Evolutionary conservation across 495 filamentous ascomycete genomes (phyloP).

Genomic region (Aspergillus biplanus): DNA sequence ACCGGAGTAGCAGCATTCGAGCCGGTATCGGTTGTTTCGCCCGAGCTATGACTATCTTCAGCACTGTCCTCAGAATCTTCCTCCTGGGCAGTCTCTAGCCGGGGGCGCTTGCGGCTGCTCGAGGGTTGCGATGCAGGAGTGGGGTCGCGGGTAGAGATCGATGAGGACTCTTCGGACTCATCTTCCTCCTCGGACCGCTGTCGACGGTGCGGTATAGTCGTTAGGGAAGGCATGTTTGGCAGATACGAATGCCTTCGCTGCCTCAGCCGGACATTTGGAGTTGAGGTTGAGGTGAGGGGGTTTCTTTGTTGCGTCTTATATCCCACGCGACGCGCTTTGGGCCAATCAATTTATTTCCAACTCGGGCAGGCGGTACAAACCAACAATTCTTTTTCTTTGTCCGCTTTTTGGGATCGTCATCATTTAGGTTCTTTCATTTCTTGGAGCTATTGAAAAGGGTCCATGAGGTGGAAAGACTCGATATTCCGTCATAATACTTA

Average conservation of each 20-base stretch:
- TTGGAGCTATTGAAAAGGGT: neutral
- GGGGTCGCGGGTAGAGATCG: slow-evolving; percentile 21
- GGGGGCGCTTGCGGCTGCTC: slow-evolving; percentile 38
- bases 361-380: slow-evolving; percentile 32
- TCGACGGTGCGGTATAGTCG: slow-evolving; percentile 36
- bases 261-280: slow-evolving; percentile 10
- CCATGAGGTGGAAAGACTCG: neutral
- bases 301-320: slow-evolving; percentile 17
- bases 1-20: neutral
- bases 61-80: slow-evolving; percentile 16
- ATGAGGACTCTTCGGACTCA: slow-evolving; percentile 31
- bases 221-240: slow-evolving; percentile 35
- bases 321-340: slow-evolving; percentile 28
- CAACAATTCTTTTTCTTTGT: slow-evolving; percentile 4
- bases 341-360: slow-evolving; percentile 17
- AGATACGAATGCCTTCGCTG: slow-evolving; percentile 15
- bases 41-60: slow-evolving; percentile 19
- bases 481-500: neutral
- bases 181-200: slow-evolving; percentile 31
- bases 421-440: neutral
- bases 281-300: neutral
- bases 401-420: neutral
- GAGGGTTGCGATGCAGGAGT: slow-evolving; percentile 28
- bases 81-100: slow-evolving; percentile 27
- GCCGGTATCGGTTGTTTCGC: neutral